Evolutionary conservation across 73 alveolate genomes (phyloP).

Genomic region (Diophrys appendiculata): DNA sequence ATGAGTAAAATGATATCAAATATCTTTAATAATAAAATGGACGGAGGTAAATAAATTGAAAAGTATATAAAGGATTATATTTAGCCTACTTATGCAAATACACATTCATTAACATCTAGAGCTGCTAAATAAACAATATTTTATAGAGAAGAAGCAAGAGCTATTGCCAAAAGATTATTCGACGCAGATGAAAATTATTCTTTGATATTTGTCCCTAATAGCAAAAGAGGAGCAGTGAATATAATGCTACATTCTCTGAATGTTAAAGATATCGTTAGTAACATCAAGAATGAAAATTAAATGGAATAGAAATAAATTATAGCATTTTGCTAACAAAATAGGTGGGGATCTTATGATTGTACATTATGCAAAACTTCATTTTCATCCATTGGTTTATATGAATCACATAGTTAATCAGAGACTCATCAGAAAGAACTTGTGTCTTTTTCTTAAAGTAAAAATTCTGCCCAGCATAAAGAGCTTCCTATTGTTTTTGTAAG

Average conservation of each 20-base stretch:
- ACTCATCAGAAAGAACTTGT: conserved; percentile 69
- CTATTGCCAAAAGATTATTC: conserved; percentile 83
- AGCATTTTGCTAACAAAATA: conserved; percentile 80
- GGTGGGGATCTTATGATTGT: conserved; percentile 95
- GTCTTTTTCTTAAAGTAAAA: background rate
- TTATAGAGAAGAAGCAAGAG: conserved; percentile 89
- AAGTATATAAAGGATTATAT: conserved; percentile 77
- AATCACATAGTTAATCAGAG: conserved; percentile 77
- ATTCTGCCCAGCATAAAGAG: background rate
- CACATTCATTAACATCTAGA: conserved; percentile 85
- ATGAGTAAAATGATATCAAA: too few relatives aligned
- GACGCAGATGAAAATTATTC: conserved; percentile 88
- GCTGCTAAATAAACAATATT: conserved; percentile 84
- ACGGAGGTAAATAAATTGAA: conserved; percentile 87
- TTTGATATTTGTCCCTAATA: conserved; percentile 83
- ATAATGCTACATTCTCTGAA: conserved; percentile 30
- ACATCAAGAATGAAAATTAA: conserved; percentile 14
- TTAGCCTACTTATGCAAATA: conserved; percentile 89
- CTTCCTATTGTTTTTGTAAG: conserved; percentile 77
- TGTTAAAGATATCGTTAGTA: conserved; percentile 3
- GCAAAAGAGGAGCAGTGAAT: conserved; percentile 73
- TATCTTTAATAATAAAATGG: too few relatives aligned
- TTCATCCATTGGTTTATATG: conserved; percentile 79
- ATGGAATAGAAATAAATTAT: conserved; percentile 30
- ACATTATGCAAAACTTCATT: conserved; percentile 80